A percentile compares a stretch with the other conserved stretches of the same genome.
phyloP scores from a whole-genome alignment of 148 eudicot species.

The Fagopyrum tataricum region DNA sequence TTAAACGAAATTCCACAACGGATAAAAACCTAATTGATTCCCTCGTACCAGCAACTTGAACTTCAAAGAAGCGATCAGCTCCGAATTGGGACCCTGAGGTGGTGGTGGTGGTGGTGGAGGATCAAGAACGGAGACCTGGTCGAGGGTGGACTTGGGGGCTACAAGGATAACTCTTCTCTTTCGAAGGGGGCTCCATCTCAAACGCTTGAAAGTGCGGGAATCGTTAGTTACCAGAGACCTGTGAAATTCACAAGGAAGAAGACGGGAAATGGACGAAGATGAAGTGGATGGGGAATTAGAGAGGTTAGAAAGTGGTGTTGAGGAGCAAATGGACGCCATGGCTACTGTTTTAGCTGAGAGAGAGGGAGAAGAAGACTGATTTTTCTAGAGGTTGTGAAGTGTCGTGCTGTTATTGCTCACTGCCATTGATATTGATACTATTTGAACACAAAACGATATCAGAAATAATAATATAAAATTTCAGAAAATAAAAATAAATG shows the following conservation, averaged over 20 bases:
- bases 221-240: slow-evolving; percentile 14
- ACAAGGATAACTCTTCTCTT: slow-evolving; percentile 15
- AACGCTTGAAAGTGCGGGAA: slow-evolving; percentile 12
- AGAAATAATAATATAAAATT: no score
- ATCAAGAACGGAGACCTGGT: slow-evolving; percentile 32
- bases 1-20: background rate
- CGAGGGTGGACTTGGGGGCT: slow-evolving; percentile 22
- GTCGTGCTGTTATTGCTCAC: background rate
- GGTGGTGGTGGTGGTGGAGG: slow-evolving; percentile 26
- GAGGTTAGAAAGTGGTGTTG: slow-evolving; percentile 17
- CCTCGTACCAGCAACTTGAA: slow-evolving; percentile 61
- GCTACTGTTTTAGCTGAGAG: background rate
- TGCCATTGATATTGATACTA: background rate
- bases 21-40: background rate
- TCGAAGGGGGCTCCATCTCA: background rate
- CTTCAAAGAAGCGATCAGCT: slow-evolving; percentile 34
- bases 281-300: slow-evolving; percentile 20
- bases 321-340: slow-evolving; percentile 33
- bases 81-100: slow-evolving; percentile 15
- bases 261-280: background rate
- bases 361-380: background rate
- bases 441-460: no score
- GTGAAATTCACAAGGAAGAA: slow-evolving; percentile 6
- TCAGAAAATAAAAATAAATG: no score
- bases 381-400: background rate